phyloP scores from a whole-genome alignment of 2,329 filamentous ascomycete genomes.

The Arthrobotrys sinensis region DNA sequence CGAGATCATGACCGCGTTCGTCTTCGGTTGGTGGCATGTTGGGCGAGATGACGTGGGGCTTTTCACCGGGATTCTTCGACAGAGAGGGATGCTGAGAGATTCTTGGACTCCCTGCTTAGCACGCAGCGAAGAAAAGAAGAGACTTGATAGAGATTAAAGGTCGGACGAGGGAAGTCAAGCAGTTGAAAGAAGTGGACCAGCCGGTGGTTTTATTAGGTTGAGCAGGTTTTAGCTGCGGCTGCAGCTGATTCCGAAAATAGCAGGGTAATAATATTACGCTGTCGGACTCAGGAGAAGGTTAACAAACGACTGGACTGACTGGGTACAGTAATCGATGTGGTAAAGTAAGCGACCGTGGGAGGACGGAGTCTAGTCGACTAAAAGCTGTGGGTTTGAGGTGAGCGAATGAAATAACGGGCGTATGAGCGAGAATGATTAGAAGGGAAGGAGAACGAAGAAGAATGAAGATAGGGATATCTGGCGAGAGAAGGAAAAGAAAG shows the following conservation, averaged over 20 bases:
- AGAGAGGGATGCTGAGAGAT: constrained; percentile 2
- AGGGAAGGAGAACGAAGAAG: neutral
- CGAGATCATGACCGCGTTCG: constrained; percentile 54
- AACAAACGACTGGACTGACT: neutral
- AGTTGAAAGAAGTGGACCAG: neutral
- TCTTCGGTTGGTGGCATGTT: constrained; percentile 53
- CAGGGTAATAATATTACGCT: constrained; percentile 25
- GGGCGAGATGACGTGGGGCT: constrained; percentile 25
- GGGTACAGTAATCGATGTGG: neutral
- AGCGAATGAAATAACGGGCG: constrained; percentile 1
- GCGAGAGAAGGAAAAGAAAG: neutral
- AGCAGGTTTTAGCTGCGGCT: constrained; percentile 36
- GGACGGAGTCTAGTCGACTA: constrained; percentile 3
- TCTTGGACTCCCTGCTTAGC: neutral
- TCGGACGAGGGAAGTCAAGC: neutral
- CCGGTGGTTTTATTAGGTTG: constrained; percentile 24
- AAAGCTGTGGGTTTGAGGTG: neutral
- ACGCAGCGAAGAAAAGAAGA: neutral
- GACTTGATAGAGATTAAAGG: neutral
- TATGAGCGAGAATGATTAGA: constrained; percentile 22
- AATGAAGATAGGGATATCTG: neutral
- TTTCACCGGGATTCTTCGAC: constrained; percentile 7
- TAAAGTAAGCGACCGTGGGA: constrained; percentile 19
- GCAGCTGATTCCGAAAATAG: constrained; percentile 39
- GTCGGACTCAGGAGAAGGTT: constrained; percentile 14